Base-by-base conservation (phyloP, 2,329 filamentous ascomycete species). In the Fusarium zealandicum region DNA sequence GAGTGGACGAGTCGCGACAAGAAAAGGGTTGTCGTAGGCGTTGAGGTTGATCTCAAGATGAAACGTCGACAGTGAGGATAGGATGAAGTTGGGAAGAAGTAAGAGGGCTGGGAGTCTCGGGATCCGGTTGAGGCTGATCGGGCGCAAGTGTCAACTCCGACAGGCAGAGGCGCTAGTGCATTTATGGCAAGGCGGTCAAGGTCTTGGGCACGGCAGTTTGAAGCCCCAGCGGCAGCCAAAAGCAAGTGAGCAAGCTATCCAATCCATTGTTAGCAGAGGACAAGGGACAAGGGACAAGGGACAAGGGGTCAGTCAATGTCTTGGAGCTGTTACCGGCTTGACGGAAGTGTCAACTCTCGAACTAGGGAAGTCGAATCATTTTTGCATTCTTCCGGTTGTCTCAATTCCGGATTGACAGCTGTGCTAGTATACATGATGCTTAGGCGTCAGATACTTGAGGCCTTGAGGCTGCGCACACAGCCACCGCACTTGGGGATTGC, bases 101-200 rank as follows among this genome's bases (percentile, higher is more conserved):
- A 30, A 54, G 50, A 65, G 66, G 64, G 60, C 62, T 67, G 62
- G 62, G 22, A 52, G 50, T 39, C 61, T 57, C 50, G 57, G 56
- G 56, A 50, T 50, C 46, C 42, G 54, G 64, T 25, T 67, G 65
- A 67, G 65, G 65, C 65, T 67, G 65, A 66, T 64, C 54, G 50
- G 60, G 64, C 63, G 51, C 54, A 57, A 51, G 55, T 45, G 44
- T 50, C 49, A 52, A 64, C 59, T 38, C 51, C 43, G 56, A 50
- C 41, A 43, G 52, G 25, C 4, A 35, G 13, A 7, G 17, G 22
- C 40, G 32, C 65, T 68, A 69, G 46, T 30, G 52, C 41, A 39
- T 25, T 63, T 64, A 20, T 10, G 60, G 66, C 22, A 67, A 67
- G 48, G 63, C 61, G 65, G 63, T 64, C 53, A 63, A 40, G 31